Conservation (phyloP, 2,329 filamentous ascomycete species). For the Anthostomella pinea region DNA sequence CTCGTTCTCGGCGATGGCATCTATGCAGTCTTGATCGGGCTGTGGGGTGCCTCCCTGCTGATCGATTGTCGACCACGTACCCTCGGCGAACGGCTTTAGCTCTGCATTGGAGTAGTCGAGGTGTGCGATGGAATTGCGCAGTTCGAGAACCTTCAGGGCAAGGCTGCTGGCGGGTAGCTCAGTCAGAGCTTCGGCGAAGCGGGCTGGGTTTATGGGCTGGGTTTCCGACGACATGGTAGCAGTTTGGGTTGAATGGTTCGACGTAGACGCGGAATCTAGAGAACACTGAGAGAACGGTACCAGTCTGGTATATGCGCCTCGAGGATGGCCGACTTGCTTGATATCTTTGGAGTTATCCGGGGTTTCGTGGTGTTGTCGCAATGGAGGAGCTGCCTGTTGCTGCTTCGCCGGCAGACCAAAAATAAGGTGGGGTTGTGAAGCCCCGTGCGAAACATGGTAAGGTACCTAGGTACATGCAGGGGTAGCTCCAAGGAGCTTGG, state of each 20-base stretch:
- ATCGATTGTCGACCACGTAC: slow-evolving; percentile 34
- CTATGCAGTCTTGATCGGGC: slow-evolving; percentile 68
- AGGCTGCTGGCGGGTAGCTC: slow-evolving; percentile 65
- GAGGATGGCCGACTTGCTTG: too few species aligned
- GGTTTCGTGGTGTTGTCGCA: slow-evolving; percentile 20
- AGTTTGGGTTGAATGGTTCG: slow-evolving; percentile 1
- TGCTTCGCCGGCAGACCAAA: background rate
- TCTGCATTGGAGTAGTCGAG: slow-evolving; percentile 72
- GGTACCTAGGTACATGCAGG: slow-evolving; percentile 5
- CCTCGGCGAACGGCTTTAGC: slow-evolving; percentile 65
- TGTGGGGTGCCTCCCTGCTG: slow-evolving; percentile 22
- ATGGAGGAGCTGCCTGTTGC: slow-evolving; percentile 21
- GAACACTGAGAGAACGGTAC: too few species aligned
- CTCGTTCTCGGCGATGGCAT: slow-evolving; percentile 72
- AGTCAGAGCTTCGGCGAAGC: slow-evolving; percentile 65
- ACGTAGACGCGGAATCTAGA: background rate
- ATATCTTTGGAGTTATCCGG: too few species aligned
- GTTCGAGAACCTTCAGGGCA: slow-evolving; percentile 71
- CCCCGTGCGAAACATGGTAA: too few species aligned
- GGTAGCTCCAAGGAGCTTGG: slow-evolving; percentile 19
- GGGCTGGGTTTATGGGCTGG: slow-evolving; percentile 56
- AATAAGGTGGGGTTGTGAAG: background rate
- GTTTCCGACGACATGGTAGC: slow-evolving; percentile 59
- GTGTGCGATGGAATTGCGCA: slow-evolving; percentile 72
- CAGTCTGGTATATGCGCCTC: background rate